These are phyloP conservation scores for Glycine soja DNA, from an alignment of 306 rosid species.

Conservation along the genomic window DNA sequence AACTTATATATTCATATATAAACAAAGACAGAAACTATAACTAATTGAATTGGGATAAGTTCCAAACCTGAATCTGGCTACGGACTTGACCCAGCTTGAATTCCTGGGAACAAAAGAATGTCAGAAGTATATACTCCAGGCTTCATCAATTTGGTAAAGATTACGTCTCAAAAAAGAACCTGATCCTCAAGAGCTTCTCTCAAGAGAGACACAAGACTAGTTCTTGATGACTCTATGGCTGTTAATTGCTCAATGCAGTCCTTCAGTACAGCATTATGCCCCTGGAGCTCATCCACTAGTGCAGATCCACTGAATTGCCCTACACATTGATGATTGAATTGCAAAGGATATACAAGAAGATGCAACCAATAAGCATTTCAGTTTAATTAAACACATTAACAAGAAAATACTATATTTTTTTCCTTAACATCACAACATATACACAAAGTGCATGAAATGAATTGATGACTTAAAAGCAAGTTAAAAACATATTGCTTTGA, in stretches of 20 bases:
- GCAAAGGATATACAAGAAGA: slow-evolving; percentile 38
- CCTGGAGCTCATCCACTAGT: slow-evolving; percentile 77
- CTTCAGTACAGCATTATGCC: slow-evolving; percentile 69
- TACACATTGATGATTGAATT: slow-evolving; percentile 43
- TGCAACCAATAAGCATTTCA: slow-evolving; percentile 34
- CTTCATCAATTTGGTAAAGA: slow-evolving; percentile 5
- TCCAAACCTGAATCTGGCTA: slow-evolving; percentile 87
- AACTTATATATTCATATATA: slow-evolving; percentile 24
- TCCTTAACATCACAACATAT: too few species aligned
- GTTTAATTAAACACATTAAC: slow-evolving; percentile 35
- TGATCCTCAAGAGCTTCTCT: slow-evolving; percentile 93
- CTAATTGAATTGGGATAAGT: slow-evolving; percentile 40
- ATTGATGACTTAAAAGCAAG: too few species aligned
- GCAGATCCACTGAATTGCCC: slow-evolving; percentile 76
- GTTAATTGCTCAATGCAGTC: slow-evolving; percentile 84
- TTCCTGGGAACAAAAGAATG: slow-evolving; percentile 65
- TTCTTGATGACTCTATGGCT: slow-evolving; percentile 78
- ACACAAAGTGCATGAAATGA: too few species aligned
- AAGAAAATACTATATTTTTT: not conserved
- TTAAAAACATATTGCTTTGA: not conserved
- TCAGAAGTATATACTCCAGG: slow-evolving; percentile 44
- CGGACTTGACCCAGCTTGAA: slow-evolving; percentile 88
- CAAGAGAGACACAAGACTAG: slow-evolving; percentile 82
- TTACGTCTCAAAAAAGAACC: slow-evolving; percentile 57
- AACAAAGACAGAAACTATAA: slow-evolving; percentile 12